Evolutionary conservation across 768 basidiomycete genomes (phyloP).

Genomic region (Lentinula sp.): DNA sequence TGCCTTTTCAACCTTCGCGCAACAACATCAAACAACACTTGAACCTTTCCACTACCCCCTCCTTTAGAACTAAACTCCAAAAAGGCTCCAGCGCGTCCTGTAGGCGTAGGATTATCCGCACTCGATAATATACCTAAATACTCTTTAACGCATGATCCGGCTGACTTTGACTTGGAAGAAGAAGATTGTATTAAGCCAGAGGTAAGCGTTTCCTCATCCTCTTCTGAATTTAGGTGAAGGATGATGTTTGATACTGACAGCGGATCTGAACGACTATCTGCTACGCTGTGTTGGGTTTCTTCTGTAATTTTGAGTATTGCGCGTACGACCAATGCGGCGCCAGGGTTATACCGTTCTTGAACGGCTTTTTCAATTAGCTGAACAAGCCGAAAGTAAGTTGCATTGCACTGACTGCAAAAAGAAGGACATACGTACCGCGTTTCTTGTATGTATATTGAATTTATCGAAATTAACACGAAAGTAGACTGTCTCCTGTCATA

Average conservation of each 20-base stretch:
- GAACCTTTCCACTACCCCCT: conserved; percentile 43
- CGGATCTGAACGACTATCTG: conserved; percentile 63
- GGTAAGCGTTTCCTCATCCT: conserved; percentile 54
- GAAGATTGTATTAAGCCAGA: conserved; percentile 52
- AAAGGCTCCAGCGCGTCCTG: conserved; percentile 66
- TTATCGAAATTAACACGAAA: conserved; percentile 88
- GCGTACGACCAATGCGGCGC: conserved; percentile 65
- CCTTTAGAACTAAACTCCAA: conserved; percentile 52
- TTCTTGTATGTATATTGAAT: conserved; percentile 83
- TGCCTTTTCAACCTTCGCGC: conserved; percentile 59
- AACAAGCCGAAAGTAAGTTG: conserved; percentile 10
- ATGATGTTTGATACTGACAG: conserved; percentile 61
- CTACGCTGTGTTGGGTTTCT: conserved; percentile 48
- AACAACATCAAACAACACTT: conserved; percentile 76
- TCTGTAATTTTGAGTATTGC: conserved; percentile 70
- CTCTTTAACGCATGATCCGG: conserved; percentile 61
- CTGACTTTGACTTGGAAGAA: conserved; percentile 49
- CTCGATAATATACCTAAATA: conserved; percentile 77
- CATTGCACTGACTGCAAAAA: not conserved
- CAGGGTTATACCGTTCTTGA: conserved; percentile 72
- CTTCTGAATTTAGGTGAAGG: conserved; percentile 39
- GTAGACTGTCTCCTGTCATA: conserved; percentile 55
- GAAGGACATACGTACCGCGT: conserved; percentile 48
- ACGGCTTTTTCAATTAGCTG: conserved; percentile 78
- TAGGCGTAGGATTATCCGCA: conserved; percentile 76